These are phyloP conservation scores for Alternaria ventricosa DNA, from an alignment of 2,329 filamentous ascomycete species.

Conservation along the genomic window DNA sequence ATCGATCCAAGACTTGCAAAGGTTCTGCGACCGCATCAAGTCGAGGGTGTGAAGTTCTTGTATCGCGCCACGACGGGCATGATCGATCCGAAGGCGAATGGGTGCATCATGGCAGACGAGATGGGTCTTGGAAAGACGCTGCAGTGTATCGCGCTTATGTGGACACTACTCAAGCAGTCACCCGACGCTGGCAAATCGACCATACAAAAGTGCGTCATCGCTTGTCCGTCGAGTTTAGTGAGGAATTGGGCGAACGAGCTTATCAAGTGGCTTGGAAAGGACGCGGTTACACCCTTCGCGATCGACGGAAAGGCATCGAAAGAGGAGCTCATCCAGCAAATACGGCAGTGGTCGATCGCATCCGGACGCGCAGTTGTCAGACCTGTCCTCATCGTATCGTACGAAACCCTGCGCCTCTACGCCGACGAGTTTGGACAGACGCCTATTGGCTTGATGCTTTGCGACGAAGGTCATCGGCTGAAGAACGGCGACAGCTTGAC, in stretches of 20 bases:
- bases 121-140: constrained; percentile 98
- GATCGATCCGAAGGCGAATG: constrained; percentile 90
- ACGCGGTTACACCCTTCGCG: constrained; percentile 90
- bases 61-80: constrained; percentile 95
- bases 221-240: constrained; percentile 94
- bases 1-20: constrained; percentile 91
- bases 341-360: constrained; percentile 93
- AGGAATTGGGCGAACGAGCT: constrained; percentile 98
- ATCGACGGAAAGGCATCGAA: constrained; percentile 97
- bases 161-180: constrained; percentile 95
- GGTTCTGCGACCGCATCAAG: constrained; percentile 92
- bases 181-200: constrained; percentile 92
- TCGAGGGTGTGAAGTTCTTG: constrained; percentile 97
- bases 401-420: constrained; percentile 92
- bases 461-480: constrained; percentile 93
- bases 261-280: constrained; percentile 92
- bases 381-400: constrained; percentile 96
- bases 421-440: constrained; percentile 88
- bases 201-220: constrained; percentile 96
- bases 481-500: constrained; percentile 98
- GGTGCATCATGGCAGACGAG: constrained; percentile 99
- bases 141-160: constrained; percentile 95
- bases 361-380: constrained; percentile 87
- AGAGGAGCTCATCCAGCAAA: constrained; percentile 85
- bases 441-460: constrained; percentile 89